Evolutionary conservation across 495 filamentous ascomycete species (phyloP).

Genomic region (Cercophora sp.): DNA sequence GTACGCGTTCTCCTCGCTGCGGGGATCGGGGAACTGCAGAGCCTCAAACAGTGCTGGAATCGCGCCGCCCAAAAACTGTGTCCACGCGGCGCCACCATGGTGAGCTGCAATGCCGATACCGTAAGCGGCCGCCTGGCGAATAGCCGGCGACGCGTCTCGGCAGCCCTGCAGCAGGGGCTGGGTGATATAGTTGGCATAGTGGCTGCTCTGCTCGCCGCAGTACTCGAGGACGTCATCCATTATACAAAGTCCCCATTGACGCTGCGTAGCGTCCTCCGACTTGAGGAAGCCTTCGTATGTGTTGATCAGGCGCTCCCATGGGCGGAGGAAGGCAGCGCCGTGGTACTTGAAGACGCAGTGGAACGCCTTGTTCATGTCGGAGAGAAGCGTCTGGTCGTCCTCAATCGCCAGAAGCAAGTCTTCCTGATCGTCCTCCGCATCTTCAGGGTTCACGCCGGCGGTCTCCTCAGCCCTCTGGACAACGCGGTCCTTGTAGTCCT

Average conservation of each 20-base stretch:
- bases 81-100: slow-evolving; percentile 80
- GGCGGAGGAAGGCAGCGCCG: slow-evolving; percentile 72
- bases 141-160: slow-evolving; percentile 78
- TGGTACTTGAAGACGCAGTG: slow-evolving; percentile 98
- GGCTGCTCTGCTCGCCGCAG: slow-evolving; percentile 78
- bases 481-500: slow-evolving; percentile 88
- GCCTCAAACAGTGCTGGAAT: slow-evolving; percentile 80
- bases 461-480: slow-evolving; percentile 70
- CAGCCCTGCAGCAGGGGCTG: slow-evolving; percentile 80
- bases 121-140: slow-evolving; percentile 94
- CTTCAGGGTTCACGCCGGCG: slow-evolving; percentile 60
- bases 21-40: slow-evolving; percentile 70
- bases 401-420: slow-evolving; percentile 87
- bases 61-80: slow-evolving; percentile 73
- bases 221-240: slow-evolving; percentile 98
- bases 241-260: slow-evolving; percentile 98
- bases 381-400: slow-evolving; percentile 93
- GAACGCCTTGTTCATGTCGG: slow-evolving; percentile 99
- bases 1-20: slow-evolving; percentile 91
- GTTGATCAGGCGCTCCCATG: slow-evolving; percentile 77
- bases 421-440: slow-evolving; percentile 77
- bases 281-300: slow-evolving; percentile 85
- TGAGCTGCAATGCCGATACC: slow-evolving; percentile 95
- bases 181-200: slow-evolving; percentile 78
- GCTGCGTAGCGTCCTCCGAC: slow-evolving; percentile 81